These are phyloP conservation scores for Aspergillus panamensis DNA, from an alignment of 495 filamentous ascomycete species.

Conservation along the genomic window DNA sequence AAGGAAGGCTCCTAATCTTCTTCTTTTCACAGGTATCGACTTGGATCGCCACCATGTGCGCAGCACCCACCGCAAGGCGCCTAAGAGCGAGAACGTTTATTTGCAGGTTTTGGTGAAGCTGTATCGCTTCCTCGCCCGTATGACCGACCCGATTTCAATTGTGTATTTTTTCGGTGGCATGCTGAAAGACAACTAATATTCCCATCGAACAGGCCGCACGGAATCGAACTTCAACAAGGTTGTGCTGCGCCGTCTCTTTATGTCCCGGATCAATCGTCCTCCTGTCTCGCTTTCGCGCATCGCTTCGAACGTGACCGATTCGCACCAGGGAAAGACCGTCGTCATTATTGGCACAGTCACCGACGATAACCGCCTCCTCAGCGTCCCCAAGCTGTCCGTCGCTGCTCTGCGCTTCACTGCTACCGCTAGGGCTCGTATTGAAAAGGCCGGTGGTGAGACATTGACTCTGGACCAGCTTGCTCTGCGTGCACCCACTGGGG, in stretches of 20 bases:
- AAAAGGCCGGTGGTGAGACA: conserved; percentile 88
- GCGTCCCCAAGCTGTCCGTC: conserved; percentile 83
- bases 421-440: conserved; percentile 87
- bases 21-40: conserved; percentile 54
- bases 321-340: conserved; percentile 81
- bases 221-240: conserved; percentile 96
- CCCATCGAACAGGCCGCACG: conserved; percentile 67
- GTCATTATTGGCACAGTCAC: conserved; percentile 92
- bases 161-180: background rate
- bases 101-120: conserved; percentile 97
- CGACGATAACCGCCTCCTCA: conserved; percentile 89
- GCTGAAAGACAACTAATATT: background rate
- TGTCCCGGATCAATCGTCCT: conserved; percentile 95
- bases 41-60: conserved; percentile 79
- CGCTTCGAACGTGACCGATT: conserved; percentile 59
- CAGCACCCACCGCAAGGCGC: conserved; percentile 84
- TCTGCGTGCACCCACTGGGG: conserved; percentile 84
- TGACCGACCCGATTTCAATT: conserved; percentile 35
- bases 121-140: conserved; percentile 97
- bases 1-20: conserved; percentile 10
- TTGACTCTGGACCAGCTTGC: conserved; percentile 96
- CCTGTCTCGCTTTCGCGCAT: conserved; percentile 91
- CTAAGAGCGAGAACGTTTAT: conserved; percentile 98
- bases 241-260: conserved; percentile 92
- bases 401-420: conserved; percentile 95